Percentiles rank a stretch among this genome's conserved stretches.
These are phyloP conservation scores for Diversispora epigaea DNA, from an alignment of 192 early-diverging fungal species.

Conservation along the genomic window DNA sequence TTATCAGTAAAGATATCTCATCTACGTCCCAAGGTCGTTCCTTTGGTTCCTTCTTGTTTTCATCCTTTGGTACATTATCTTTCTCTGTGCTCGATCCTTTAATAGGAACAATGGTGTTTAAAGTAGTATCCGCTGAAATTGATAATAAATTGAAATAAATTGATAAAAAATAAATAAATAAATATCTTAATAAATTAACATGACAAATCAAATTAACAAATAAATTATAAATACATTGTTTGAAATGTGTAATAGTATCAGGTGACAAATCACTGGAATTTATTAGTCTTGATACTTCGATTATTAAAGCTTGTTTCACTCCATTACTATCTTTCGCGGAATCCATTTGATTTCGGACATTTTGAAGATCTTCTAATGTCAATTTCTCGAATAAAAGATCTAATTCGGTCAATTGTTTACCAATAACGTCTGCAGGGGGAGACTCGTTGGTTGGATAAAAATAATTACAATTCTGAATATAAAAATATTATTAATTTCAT, in stretches of 20 bases:
- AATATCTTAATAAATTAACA: too few species aligned
- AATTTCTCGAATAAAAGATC: slow-evolving; percentile 57
- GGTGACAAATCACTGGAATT: slow-evolving; percentile 34
- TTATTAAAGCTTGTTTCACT: slow-evolving; percentile 37
- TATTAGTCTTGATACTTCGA: slow-evolving; percentile 38
- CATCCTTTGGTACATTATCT: not conserved
- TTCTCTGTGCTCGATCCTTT: not conserved
- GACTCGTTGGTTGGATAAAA: slow-evolving; percentile 36
- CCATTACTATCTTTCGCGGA: slow-evolving; percentile 24
- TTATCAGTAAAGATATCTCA: slow-evolving; percentile 72
- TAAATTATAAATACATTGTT: slow-evolving; percentile 29
- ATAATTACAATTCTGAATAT: slow-evolving; percentile 42
- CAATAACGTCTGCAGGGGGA: slow-evolving; percentile 35
- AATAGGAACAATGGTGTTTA: too few species aligned
- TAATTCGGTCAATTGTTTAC: slow-evolving; percentile 50
- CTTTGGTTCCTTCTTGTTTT: slow-evolving; percentile 9
- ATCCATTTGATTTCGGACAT: slow-evolving; percentile 40
- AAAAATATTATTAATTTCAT: not conserved
- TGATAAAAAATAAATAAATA: too few species aligned
- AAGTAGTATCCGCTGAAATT: too few species aligned
- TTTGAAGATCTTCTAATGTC: slow-evolving; percentile 41
- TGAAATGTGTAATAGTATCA: slow-evolving; percentile 41
- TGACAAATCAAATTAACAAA: not conserved
- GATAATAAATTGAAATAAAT: too few species aligned
- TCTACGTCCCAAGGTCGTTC: slow-evolving; percentile 61